Percentiles rank a stretch among this genome's conserved stretches.
phyloP scores from a whole-genome alignment of 305 asterid species.

The Fraxinus floribunda region DNA sequence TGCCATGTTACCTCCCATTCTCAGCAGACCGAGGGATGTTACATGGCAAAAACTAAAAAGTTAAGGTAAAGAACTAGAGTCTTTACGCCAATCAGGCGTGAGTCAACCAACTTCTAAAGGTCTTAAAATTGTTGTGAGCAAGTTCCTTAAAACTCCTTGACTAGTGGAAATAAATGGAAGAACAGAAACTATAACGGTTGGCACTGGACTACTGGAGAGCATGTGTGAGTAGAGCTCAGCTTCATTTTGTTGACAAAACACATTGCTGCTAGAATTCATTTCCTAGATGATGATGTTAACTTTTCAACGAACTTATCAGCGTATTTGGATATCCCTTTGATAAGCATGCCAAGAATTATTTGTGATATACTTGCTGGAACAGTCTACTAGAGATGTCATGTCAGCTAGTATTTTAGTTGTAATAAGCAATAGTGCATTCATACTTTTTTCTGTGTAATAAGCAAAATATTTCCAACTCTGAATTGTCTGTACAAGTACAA shows the following conservation, averaged over 20 bases:
- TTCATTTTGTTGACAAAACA: background rate
- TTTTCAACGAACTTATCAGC: background rate
- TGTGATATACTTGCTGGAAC: background rate
- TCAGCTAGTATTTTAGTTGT: background rate
- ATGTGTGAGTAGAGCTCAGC: background rate
- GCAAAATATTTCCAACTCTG: background rate
- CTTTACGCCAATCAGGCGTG: slow-evolving; percentile 6
- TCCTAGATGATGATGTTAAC: background rate
- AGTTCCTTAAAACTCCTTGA: slow-evolving; percentile 5
- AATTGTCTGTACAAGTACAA: slow-evolving; percentile 12
- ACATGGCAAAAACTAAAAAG: slow-evolving; percentile 11
- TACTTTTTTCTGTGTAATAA: background rate
- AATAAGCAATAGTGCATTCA: background rate
- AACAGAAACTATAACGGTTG: background rate
- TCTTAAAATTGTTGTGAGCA: background rate
- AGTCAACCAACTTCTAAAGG: slow-evolving; percentile 7
- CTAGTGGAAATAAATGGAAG: slow-evolving; percentile 1
- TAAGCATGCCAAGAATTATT: background rate
- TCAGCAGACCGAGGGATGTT: background rate
- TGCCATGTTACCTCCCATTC: slow-evolving; percentile 18
- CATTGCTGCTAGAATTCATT: background rate
- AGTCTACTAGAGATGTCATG: background rate
- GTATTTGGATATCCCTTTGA: background rate
- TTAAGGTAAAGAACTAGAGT: background rate
- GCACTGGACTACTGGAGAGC: background rate